Percentiles rank a stretch among this genome's conserved stretches.
Evolutionary conservation across 2,329 filamentous ascomycete genomes (phyloP).

Genomic region (Zarea fungicola): DNA sequence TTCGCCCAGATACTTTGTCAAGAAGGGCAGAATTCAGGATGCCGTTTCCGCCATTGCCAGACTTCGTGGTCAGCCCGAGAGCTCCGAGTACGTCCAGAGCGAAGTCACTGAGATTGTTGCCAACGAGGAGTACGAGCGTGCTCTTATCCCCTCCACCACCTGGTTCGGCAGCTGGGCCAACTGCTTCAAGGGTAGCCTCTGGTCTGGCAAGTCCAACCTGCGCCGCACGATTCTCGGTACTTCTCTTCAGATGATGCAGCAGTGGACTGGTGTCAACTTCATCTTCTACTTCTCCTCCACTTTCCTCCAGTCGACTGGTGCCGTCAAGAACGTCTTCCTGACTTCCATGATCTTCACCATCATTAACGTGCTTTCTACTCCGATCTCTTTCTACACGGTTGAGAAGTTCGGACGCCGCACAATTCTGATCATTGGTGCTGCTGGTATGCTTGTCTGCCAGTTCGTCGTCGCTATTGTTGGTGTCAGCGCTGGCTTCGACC

Average conservation of each 20-base stretch:
- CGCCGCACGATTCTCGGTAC: constrained; percentile 67
- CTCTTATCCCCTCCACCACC: constrained; percentile 57
- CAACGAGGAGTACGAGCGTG: constrained; percentile 81
- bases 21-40: constrained; percentile 62
- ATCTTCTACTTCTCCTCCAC: constrained; percentile 84
- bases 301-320: constrained; percentile 75
- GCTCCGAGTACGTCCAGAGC: constrained; percentile 69
- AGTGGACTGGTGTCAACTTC: constrained; percentile 86
- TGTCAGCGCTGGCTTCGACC: constrained; percentile 53
- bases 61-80: constrained; percentile 67
- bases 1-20: constrained; percentile 81
- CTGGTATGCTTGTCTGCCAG: constrained; percentile 81
- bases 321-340: constrained; percentile 72
- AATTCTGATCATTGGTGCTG: constrained; percentile 71
- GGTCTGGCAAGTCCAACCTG: constrained; percentile 59
- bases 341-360: constrained; percentile 82
- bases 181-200: constrained; percentile 62
- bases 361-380: constrained; percentile 82
- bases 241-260: constrained; percentile 76
- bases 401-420: constrained; percentile 76
- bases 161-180: constrained; percentile 66
- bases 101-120: constrained; percentile 83
- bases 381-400: constrained; percentile 80
- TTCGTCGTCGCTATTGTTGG: constrained; percentile 79
- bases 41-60: constrained; percentile 59